A percentile compares a stretch with the other conserved stretches of the same genome.
Conservation (phyloP, 2,329 filamentous ascomycete species). For the Alternaria tenuissima region DNA sequence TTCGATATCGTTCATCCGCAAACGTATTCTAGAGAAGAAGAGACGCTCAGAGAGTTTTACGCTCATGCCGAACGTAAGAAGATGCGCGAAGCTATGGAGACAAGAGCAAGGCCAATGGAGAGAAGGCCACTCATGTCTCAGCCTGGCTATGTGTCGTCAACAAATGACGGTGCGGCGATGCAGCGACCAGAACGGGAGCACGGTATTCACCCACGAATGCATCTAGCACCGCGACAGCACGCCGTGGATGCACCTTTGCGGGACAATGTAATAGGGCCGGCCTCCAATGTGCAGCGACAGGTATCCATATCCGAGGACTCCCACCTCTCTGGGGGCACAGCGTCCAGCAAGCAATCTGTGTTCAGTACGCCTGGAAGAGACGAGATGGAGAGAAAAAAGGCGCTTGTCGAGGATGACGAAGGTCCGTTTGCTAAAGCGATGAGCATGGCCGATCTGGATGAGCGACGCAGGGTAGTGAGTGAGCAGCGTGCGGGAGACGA, state of each 20-base stretch:
- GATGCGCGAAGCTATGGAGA: not conserved
- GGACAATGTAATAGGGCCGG: not conserved
- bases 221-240: not conserved
- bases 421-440: conserved; percentile 31
- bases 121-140: not conserved
- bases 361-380: conserved; percentile 43
- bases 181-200: not conserved
- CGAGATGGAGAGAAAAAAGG: conserved; percentile 43
- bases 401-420: conserved; percentile 31
- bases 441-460: conserved; percentile 28
- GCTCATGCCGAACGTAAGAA: not conserved
- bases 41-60: not conserved
- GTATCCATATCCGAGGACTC: conserved; percentile 9
- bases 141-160: not conserved
- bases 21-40: not conserved
- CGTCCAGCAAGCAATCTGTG: conserved; percentile 17
- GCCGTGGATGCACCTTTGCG: not conserved
- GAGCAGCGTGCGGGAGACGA: conserved; percentile 2
- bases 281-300: not conserved
- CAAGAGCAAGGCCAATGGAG: not conserved
- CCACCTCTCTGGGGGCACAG: conserved; percentile 9
- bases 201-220: not conserved
- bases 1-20: not conserved
- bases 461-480: conserved; percentile 24
- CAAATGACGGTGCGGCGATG: not conserved